phyloP scores from a whole-genome alignment of 1,284 basidiomycete species.

The Cryptococcus wingfieldii region DNA sequence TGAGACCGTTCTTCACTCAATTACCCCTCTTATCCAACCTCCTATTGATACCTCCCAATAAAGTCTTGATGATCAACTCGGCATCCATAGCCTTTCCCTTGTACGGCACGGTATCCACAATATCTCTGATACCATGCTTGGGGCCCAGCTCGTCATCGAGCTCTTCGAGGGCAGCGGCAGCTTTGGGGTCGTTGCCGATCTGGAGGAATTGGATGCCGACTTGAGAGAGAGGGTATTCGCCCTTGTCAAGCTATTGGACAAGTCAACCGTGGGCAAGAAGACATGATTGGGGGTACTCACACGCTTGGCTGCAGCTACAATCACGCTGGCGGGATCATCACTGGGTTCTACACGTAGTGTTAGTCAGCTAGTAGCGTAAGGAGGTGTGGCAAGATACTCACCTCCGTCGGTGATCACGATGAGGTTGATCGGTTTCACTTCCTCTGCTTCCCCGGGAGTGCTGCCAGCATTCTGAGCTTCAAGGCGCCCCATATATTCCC shows the following conservation, averaged over 20 bases:
- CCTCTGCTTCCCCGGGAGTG: neutral
- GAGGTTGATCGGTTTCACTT: constrained; percentile 42
- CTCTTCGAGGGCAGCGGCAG: constrained; percentile 39
- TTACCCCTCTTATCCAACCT: constrained; percentile 24
- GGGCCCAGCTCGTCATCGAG: constrained; percentile 42
- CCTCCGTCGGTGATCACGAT: constrained; percentile 44
- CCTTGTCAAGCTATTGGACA: constrained; percentile 39
- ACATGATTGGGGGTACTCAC: constrained; percentile 9
- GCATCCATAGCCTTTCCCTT: constrained; percentile 30
- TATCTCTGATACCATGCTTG: constrained; percentile 38
- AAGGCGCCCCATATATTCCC: constrained; percentile 41
- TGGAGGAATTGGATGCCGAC: constrained; percentile 50
- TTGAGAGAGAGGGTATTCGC: constrained; percentile 46
- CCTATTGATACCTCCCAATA: constrained; percentile 44
- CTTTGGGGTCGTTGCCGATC: constrained; percentile 42
- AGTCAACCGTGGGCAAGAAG: neutral
- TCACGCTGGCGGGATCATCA: constrained; percentile 39
- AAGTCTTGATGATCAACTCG: constrained; percentile 37
- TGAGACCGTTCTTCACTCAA: too few relatives aligned
- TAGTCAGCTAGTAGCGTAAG: neutral
- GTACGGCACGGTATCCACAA: constrained; percentile 46
- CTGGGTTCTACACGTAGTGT: constrained; percentile 21
- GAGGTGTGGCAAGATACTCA: constrained; percentile 13
- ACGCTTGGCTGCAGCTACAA: constrained; percentile 30
- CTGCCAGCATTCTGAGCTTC: constrained; percentile 19